A percentile compares a stretch with the other conserved stretches of the same genome.
These are phyloP conservation scores for Geotrichum ghanense DNA, from an alignment of 805 yeast species.

Conservation along the genomic window DNA sequence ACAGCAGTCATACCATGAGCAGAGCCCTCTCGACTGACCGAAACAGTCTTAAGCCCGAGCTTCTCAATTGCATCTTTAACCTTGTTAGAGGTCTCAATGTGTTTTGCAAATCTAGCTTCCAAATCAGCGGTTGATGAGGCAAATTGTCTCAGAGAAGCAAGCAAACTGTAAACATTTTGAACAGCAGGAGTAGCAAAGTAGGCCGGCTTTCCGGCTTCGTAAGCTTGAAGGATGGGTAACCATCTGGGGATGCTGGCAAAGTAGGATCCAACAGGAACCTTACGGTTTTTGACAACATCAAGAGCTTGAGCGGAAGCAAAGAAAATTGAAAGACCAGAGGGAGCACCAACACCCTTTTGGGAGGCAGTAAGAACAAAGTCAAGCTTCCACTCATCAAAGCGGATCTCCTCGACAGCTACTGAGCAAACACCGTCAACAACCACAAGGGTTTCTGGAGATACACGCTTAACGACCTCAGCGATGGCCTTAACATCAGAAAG, in stretches of 20 bases:
- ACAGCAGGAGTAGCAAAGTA: conserved; percentile 98
- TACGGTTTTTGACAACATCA: conserved; percentile 43
- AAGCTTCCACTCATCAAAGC: conserved; percentile 81
- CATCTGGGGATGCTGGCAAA: conserved; percentile 71
- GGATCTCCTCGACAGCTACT: conserved; percentile 74
- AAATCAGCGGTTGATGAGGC: conserved; percentile 33
- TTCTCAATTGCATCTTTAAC: conserved; percentile 50
- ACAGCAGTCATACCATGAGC: conserved; percentile 84
- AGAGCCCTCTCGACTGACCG: conserved; percentile 45
- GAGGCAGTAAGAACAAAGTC: conserved; percentile 88
- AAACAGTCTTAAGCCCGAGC: conserved; percentile 59
- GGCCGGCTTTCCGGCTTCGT: conserved; percentile 66
- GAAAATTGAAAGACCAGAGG: conserved; percentile 79
- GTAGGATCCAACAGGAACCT: conserved; percentile 34
- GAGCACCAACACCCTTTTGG: conserved; percentile 91
- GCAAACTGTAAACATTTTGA: conserved; percentile 72
- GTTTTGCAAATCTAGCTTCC: conserved; percentile 51
- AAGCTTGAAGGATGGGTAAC: conserved; percentile 80
- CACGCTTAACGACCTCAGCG: conserved; percentile 45
- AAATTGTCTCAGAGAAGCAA: conserved; percentile 61
- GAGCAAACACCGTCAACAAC: conserved; percentile 95
- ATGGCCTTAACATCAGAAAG: conserved; percentile 57
- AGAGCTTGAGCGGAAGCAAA: conserved; percentile 70
- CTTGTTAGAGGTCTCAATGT: conserved; percentile 46
- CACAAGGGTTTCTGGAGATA: conserved; percentile 70